A percentile compares a stretch with the other conserved stretches of the same genome.
Conservation (phyloP, 202 grass and related monocot genomes). For the Cymbopogon flexuosus region DNA sequence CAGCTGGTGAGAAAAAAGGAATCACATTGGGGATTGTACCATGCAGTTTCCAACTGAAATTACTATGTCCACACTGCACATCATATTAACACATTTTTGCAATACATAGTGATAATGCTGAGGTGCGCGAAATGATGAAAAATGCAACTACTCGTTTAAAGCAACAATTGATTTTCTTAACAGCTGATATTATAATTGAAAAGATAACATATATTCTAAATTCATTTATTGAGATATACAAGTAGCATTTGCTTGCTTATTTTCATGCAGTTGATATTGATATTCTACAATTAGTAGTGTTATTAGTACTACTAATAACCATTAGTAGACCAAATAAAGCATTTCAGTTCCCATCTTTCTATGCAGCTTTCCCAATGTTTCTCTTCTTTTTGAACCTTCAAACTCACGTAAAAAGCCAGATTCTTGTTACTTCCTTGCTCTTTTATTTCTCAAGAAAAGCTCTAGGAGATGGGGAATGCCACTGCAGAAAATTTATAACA, state of each 20-base stretch:
- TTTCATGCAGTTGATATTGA: background rate
- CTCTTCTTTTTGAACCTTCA: conserved; percentile 4
- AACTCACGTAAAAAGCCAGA: background rate
- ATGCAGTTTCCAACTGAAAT: background rate
- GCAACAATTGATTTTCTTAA: background rate
- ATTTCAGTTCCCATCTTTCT: conserved; percentile 4
- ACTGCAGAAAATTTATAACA: background rate
- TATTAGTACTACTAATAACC: background rate
- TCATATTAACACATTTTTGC: background rate
- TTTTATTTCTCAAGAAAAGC: background rate
- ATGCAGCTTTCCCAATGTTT: conserved; percentile 1
- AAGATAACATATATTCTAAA: background rate
- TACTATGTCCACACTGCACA: background rate
- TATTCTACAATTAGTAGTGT: background rate
- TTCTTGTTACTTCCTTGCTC: background rate
- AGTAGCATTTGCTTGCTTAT: background rate
- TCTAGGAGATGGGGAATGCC: background rate
- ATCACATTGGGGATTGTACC: conserved; percentile 5
- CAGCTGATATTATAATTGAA: background rate
- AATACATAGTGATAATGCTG: background rate
- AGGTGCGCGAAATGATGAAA: background rate
- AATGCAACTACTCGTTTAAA: background rate
- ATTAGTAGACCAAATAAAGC: background rate
- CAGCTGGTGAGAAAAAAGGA: background rate
- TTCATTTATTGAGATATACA: background rate